Evolutionary conservation across 2,329 filamentous ascomycete genomes (phyloP), one percentile per base, ranked within the genome.

Genomic region (Sporothrix phasma): DNA sequence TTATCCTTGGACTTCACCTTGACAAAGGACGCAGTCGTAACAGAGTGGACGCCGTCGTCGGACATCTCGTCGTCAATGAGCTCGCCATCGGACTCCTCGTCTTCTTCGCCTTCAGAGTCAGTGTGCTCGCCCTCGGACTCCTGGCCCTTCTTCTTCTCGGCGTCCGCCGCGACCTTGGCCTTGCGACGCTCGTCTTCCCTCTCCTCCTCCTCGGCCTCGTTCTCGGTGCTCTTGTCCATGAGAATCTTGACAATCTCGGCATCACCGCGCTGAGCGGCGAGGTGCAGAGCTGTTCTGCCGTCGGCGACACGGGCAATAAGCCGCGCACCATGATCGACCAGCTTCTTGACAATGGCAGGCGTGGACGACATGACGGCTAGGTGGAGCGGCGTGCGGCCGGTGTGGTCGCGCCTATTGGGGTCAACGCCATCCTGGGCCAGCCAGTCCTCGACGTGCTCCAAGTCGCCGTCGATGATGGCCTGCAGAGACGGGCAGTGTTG

Each of bases 211-310:
- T 83, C 80, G 65, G 86, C 85, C 72, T 92, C 87, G 66, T 94
- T 94, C 34, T 82, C 80, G 64, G 84, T 82, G 70, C 90, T 94
- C 76, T 86, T 90, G 39, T 85, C 79, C 71, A 96, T 82, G 13
- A 96, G 76, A 7, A 86, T 83, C 66, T 81, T 86, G 68, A 94
- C 80, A 67, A 94, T 92, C 19, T 87, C 84, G 1, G 77, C 72
- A 67, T 85, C 77, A 0, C 91, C 91, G 24, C 87, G 81, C 51
- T 85, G 81, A 19, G 89, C 88, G 19, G 90, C 90, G 34, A 95
- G 77, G 73, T 96, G 91, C n/a, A 96, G 79, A 8, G 90, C 88
- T 2, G 90, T 95, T 68, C 84, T 83, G 3, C 91, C 91, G 73
- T 94, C 91, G 0, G 88, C 88, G 45, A 95, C 73, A 59, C 91